Conservation (phyloP, 805 yeast species). For the Kluyveromyces siamensis region DNA sequence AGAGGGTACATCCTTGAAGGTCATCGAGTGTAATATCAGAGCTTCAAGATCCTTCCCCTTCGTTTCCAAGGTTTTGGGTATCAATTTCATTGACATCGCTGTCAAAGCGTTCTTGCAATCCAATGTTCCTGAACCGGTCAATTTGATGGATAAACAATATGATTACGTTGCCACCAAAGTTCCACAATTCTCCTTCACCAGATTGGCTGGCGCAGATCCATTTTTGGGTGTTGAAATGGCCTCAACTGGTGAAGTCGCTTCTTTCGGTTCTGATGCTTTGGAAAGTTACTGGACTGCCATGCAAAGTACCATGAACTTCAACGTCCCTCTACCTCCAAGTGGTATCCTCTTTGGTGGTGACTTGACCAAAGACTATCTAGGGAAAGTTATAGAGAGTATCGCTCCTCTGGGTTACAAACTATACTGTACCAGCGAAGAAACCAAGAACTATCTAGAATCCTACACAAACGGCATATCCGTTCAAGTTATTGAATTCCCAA, state of each 20-base stretch:
- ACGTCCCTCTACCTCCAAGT: constrained; percentile 81
- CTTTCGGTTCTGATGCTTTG: constrained; percentile 75
- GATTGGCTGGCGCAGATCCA: constrained; percentile 99
- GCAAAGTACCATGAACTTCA: constrained; percentile 95
- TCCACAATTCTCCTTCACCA: constrained; percentile 96
- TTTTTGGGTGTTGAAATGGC: constrained; percentile 99
- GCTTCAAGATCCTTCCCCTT: constrained; percentile 99
- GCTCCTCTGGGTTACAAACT: constrained; percentile 66
- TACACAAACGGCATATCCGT: constrained; percentile 32
- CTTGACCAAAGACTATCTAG: constrained; percentile 58
- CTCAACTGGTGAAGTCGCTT: constrained; percentile 97
- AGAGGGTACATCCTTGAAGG: constrained; percentile 69
- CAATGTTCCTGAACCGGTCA: constrained; percentile 67
- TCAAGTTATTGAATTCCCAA: constrained; percentile 80
- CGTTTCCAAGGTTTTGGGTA: constrained; percentile 93
- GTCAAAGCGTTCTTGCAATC: constrained; percentile 70
- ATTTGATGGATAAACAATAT: constrained; percentile 70
- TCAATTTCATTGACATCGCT: constrained; percentile 90
- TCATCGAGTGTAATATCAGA: constrained; percentile 96
- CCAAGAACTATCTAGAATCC: constrained; percentile 56
- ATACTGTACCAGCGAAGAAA: constrained; percentile 67
- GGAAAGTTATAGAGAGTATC: constrained; percentile 60
- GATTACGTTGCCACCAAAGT: constrained; percentile 92
- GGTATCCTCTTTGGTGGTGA: constrained; percentile 96
- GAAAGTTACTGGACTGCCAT: constrained; percentile 98